Base-by-base conservation (phyloP, 176 grass and related monocot genomes). In the Chloris gayana region DNA sequence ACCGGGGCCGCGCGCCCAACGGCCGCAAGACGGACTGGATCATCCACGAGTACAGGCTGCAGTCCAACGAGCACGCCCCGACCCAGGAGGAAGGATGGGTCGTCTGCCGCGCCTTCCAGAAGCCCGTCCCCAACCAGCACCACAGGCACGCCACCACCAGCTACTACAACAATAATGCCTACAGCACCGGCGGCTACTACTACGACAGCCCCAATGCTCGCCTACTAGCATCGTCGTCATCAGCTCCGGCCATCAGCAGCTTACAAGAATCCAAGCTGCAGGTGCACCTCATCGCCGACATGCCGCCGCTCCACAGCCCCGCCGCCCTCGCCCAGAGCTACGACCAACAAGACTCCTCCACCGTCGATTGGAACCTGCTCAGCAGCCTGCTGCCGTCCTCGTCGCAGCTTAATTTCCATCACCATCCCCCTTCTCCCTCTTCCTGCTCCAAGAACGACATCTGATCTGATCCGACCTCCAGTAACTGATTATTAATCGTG, bases 31-130 rank as follows among this genome's bases (percentile, higher is more conserved):
- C 90, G 0, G 92, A 98, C 76, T 98, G 96, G 96, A 98, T 98
- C 76, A 95, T 95, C 67, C 96, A 98, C 35, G 96, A 98, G 73
- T 98, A 95, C 50, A 86, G 96, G 9, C 90, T 98, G 60, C 96
- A 98, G 69, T 87, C 86, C 22, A 83, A 73, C 73, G 90, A 98
- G 81, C 84, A 89, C 82, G 90, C 78, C 5, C 96, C 90, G 1
- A 22, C 82, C 37, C 96, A 98, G 92, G 96, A 98, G 84, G 96
- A 98, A 88, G 96, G 96, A 18, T 98, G 96, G 96, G 96, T 98
- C 13, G 96, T 98, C 0, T 98, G 96, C 78, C 90, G 96, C 54
- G 96, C 96, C 6, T 98, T 98, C 76, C 81, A 80, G 66, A 98
- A 98, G 72, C 86, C 96, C 3, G 79, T 30, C 50, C 88, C 86